Percentiles rank a stretch among this genome's conserved stretches.
These are phyloP conservation scores for Phytophthora lateralis DNA, from an alignment of 352 stramenopile genomes.

Conservation along the genomic window DNA sequence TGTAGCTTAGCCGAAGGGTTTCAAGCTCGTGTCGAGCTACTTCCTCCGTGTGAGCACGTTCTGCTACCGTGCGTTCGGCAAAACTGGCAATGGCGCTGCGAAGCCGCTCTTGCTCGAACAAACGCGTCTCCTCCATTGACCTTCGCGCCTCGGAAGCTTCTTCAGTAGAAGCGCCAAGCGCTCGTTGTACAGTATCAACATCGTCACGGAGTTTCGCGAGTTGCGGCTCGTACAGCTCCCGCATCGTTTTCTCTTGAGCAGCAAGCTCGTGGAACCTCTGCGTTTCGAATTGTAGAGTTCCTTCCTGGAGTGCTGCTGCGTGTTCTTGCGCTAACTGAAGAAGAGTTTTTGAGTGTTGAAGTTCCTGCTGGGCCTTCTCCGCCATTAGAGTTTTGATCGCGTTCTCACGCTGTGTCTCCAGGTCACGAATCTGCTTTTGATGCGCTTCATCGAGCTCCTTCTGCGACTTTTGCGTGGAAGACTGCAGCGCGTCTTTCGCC, in stretches of 20 bases:
- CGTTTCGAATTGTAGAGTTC: conserved; percentile 18
- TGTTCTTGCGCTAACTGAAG: conserved; percentile 29
- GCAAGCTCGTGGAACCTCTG: conserved; percentile 25
- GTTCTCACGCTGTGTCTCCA: conserved; percentile 36
- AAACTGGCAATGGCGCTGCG: conserved; percentile 30
- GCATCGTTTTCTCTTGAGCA: conserved; percentile 25
- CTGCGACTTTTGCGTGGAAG: conserved; percentile 33
- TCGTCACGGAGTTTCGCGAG: conserved; percentile 27
- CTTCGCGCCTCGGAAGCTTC: conserved; percentile 20
- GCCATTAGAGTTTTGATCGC: conserved; percentile 13
- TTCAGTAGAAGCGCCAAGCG: conserved; percentile 13
- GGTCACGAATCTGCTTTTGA: conserved; percentile 43
- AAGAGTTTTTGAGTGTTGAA: conserved; percentile 20
- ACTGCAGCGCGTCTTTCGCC: conserved; percentile 40
- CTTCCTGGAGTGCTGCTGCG: conserved; percentile 17
- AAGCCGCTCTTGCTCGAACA: conserved; percentile 38
- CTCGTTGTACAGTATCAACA: conserved; percentile 15
- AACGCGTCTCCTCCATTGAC: conserved; percentile 27
- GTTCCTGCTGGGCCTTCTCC: conserved; percentile 32
- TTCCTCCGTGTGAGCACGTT: conserved; percentile 12
- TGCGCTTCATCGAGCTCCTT: conserved; percentile 52
- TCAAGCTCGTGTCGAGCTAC: conserved; percentile 18
- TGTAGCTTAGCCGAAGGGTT: conserved; percentile 4
- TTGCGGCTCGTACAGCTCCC: conserved; percentile 34
- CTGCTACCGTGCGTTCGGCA: conserved; percentile 5